Base-by-base conservation (phyloP, 129 eudicot species). In the Saposhnikovia divaricata region DNA sequence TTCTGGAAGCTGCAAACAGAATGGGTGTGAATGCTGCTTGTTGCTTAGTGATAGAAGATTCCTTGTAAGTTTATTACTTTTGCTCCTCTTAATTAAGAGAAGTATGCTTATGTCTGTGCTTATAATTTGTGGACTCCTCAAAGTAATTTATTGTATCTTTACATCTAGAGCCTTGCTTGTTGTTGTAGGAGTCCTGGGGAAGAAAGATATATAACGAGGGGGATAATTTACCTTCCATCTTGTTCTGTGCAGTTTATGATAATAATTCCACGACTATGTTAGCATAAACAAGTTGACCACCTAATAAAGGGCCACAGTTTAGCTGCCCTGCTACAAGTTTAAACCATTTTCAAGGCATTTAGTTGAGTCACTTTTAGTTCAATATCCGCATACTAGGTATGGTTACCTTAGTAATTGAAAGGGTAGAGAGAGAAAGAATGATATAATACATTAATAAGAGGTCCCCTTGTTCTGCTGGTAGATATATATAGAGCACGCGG, bases 41-140 rank as follows among this genome's bases (percentile, higher is more conserved):
- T 83, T 93, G 98, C 86, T 91, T 93, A 31, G 98, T 93, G 82
- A 83, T 93, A 75, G 97, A 93, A 82, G 98, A 93, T 77, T 93
- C 98, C 73, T 25, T 89, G 98, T 93, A 87, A 88, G 97, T 87
- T 47, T 59, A 74, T 81, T 65, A 25, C 11, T 51, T 27, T 48
- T 75, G 50, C 38, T 31, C 48, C 25, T 72, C 12, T 7, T 47
- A 38, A 79, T 5, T 28, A 8, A 37, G 25, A 69, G 76, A 70
- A 43, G n/a, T 47, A n/a, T 3, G 66, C 3, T 44, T 5, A 46
- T 27, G 28, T 43, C 14, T 45, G 1, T 23, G 51, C 50, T 46
- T 1, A 38, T 37, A 44, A 9, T 40, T 19, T 63, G 42, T 25
- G 71, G 12, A 12, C 18, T 31, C 47, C 11, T 25, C 38, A n/a